A percentile compares a stretch with the other conserved stretches of the same genome.
phyloP scores from a whole-genome alignment of 208 protist genomes.

The Leishmania tarentolae region DNA sequence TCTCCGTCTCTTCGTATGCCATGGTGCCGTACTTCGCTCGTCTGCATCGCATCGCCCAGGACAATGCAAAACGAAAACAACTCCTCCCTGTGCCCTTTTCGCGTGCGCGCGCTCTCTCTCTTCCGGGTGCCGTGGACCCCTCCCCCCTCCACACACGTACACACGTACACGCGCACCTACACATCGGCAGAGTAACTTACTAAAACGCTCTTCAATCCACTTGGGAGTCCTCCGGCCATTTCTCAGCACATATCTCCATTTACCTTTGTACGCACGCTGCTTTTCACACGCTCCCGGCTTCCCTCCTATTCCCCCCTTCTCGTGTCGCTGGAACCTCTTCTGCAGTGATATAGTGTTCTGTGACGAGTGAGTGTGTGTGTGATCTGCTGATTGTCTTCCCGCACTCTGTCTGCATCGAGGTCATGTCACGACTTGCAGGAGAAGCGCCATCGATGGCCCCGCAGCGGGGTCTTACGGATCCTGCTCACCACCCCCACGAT shows the following conservation, averaged over 20 bases:
- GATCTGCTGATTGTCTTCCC: neutral
- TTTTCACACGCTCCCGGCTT: neutral
- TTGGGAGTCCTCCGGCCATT: neutral
- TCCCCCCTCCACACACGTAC: neutral
- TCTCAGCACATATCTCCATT: neutral
- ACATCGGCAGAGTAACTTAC: neutral
- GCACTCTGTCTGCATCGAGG: neutral
- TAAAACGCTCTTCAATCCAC: neutral
- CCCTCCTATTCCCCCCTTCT: neutral
- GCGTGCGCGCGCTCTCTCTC: neutral
- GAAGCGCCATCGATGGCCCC: neutral
- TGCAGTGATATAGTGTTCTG: neutral
- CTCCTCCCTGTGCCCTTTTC: neutral
- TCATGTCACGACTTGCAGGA: constrained; percentile 22
- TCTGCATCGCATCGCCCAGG: neutral
- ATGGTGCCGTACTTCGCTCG: neutral
- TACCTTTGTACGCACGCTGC: neutral
- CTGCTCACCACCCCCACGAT: neutral
- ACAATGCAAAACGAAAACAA: neutral
- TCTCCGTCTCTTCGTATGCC: neutral
- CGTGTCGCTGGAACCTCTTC: neutral
- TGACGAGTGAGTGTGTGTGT: neutral
- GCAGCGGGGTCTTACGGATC: constrained; percentile 8
- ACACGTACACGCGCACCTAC: neutral
- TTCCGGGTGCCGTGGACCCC: neutral